These are phyloP conservation scores for Andalucia godoyi DNA, from an alignment of 78 protist genomes.

Conservation along the genomic window DNA sequence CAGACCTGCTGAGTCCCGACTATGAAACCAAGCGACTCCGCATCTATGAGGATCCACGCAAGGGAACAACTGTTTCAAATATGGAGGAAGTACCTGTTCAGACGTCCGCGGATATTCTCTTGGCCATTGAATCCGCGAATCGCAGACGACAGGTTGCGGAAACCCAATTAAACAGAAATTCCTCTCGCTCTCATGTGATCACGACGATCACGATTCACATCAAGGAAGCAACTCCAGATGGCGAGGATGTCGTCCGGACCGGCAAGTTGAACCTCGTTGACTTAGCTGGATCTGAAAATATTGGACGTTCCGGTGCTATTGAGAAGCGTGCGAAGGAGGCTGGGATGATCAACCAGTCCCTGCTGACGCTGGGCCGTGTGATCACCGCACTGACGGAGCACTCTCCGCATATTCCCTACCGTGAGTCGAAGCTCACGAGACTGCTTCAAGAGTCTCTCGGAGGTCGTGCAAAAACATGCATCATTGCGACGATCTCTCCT, in stretches of 20 bases:
- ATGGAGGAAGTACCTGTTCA: constrained; percentile 18
- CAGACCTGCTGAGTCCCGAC: constrained; percentile 27
- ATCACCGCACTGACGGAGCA: constrained; percentile 61
- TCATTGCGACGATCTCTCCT: constrained; percentile 88
- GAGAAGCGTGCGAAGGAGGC: constrained; percentile 44
- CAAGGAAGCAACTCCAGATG: constrained; percentile 64
- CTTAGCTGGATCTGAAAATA: constrained; percentile 87
- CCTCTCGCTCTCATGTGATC: constrained; percentile 73
- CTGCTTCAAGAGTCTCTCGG: constrained; percentile 90
- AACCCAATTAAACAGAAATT: constrained; percentile 21
- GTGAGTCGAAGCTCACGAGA: constrained; percentile 72
- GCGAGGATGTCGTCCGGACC: constrained; percentile 63
- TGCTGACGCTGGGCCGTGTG: constrained; percentile 81
- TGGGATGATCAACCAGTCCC: constrained; percentile 76
- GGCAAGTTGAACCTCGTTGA: constrained; percentile 91
- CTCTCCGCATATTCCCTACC: constrained; percentile 57
- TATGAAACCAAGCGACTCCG: not conserved
- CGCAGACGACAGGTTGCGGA: constrained; percentile 16
- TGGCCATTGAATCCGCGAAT: not conserved
- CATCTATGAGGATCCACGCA: constrained; percentile 9
- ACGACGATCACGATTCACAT: constrained; percentile 69
- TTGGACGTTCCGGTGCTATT: constrained; percentile 64
- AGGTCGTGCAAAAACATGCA: constrained; percentile 81
- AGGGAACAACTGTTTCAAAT: not conserved
- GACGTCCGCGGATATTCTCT: constrained; percentile 1